These are phyloP conservation scores for Raphanus hybrid DNA, from an alignment of 441 rosid genomes.

Conservation along the genomic window DNA sequence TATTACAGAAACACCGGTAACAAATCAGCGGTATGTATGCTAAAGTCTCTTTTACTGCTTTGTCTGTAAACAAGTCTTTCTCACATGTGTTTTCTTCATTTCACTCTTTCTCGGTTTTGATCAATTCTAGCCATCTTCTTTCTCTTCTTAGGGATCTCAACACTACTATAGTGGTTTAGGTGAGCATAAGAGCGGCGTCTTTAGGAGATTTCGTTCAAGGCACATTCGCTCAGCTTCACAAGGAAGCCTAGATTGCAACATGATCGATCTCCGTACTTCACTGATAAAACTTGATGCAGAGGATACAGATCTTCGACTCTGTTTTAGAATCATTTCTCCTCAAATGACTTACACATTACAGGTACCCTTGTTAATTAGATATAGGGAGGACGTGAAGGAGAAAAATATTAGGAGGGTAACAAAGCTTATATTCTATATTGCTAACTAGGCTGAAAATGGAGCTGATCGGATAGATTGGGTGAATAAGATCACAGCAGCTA, in stretches of 20 bases:
- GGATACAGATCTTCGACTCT: conserved; percentile 89
- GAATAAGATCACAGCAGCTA: conserved; percentile 88
- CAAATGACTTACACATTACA: conserved; percentile 83
- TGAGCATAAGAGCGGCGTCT: conserved; percentile 65
- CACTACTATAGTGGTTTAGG: conserved; percentile 62
- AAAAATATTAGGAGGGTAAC: conserved; percentile 4
- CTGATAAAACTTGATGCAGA: conserved; percentile 89
- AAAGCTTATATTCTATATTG: conserved; percentile 13
- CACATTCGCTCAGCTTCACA: conserved; percentile 66
- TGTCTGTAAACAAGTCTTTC: conserved; percentile 36
- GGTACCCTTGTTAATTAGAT: conserved; percentile 51
- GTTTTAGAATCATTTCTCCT: conserved; percentile 96
- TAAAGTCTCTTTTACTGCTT: neutral
- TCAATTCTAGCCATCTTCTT: neutral
- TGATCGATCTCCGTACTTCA: conserved; percentile 80
- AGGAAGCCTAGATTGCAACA: conserved; percentile 56
- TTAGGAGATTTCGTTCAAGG: conserved; percentile 75
- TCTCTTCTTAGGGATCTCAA: conserved; percentile 56
- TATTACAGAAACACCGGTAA: conserved; percentile 82
- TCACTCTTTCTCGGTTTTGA: neutral
- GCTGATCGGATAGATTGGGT: conserved; percentile 90
- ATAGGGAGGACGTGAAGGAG: conserved; percentile 9
- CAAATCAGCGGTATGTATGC: conserved; percentile 47
- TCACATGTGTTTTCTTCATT: conserved; percentile 12
- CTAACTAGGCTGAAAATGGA: conserved; percentile 80